Conservation (phyloP, 148 eudicot species). For the Vaccinium macrocarpon region DNA sequence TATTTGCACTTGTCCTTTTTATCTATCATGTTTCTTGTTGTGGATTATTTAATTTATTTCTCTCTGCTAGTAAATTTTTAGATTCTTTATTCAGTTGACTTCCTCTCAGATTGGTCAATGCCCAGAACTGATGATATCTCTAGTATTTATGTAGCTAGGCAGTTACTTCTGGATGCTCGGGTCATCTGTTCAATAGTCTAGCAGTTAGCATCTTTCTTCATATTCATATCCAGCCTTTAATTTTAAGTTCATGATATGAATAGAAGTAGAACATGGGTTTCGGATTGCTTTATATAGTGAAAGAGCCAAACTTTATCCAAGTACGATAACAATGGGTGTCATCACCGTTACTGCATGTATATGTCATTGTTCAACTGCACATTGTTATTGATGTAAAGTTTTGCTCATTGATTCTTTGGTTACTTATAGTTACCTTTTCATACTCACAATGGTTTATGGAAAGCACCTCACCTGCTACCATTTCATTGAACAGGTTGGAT, state of each 20-base stretch:
- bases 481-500: conserved; percentile 32
- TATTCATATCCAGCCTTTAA: not conserved
- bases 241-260: not conserved
- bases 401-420: not conserved
- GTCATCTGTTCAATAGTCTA: not conserved
- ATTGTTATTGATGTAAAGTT: too few relatives aligned
- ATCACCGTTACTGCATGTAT: not conserved
- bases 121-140: too few relatives aligned
- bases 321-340: not conserved
- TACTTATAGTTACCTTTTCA: not conserved
- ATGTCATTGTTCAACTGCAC: not conserved
- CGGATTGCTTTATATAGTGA: not conserved
- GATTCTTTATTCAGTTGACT: too few relatives aligned
- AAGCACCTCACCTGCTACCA: conserved; percentile 1
- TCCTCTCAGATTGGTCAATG: too few relatives aligned
- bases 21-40: too few relatives aligned
- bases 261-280: not conserved
- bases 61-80: too few relatives aligned
- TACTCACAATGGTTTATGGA: not conserved
- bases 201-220: not conserved
- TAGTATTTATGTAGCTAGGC: too few relatives aligned
- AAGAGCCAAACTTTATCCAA: not conserved
- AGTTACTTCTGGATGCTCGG: too few relatives aligned
- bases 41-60: too few relatives aligned
- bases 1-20: not conserved